Base-by-base conservation (phyloP, 495 filamentous ascomycete genomes). In the Schizothecium vesticola region DNA sequence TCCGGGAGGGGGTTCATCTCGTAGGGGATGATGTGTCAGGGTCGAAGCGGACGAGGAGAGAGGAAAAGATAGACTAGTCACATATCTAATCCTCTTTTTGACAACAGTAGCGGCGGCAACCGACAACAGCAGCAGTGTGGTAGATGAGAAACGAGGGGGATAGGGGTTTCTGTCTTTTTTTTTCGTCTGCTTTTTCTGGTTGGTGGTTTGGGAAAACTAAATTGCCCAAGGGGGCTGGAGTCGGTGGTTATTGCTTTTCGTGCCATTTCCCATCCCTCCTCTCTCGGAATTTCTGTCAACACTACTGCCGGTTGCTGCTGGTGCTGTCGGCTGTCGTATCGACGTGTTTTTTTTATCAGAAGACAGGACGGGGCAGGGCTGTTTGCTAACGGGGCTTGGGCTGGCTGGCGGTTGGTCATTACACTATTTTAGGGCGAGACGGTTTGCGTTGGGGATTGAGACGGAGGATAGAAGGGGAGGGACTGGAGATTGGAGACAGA, bases 1-100 rank as follows among this genome's bases (percentile, higher is more conserved):
- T 83, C 84, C 65, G 86, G 86, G 63, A 84, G 82, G 59, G 80
- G 80, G 9, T 92, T 88, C 79, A 85, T 92, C 66, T 80, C 78
- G 71, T 88, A 66, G 43, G 19, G 16, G 43, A n/a, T 51, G 43
- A 82, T 68, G 61, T 26, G 55, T 72, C 60, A 57, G 33, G 25
- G 25, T 26, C 56, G 56, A 22, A 23, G 33, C 66, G 63, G 71
- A 70, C 65, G 71, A 71, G 66, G 67, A 65, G 51, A 56, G 63
- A 67, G 61, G 63, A 70, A 58, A 73, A 65, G 43, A 51, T 51
- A 51, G 64, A 80, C 75, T 70, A 22, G 75, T 82, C 78, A 78
- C 74, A 78, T 74, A 63, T 79, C 72, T 76, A 72, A 75, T 78
- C 73, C 43, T 51, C 43, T 51, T 51, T 51, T 51, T 51, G 43